A percentile compares a stretch with the other conserved stretches of the same genome.
phyloP scores from a whole-genome alignment of 495 filamentous ascomycete species.

The Tuber umbilicatum region DNA sequence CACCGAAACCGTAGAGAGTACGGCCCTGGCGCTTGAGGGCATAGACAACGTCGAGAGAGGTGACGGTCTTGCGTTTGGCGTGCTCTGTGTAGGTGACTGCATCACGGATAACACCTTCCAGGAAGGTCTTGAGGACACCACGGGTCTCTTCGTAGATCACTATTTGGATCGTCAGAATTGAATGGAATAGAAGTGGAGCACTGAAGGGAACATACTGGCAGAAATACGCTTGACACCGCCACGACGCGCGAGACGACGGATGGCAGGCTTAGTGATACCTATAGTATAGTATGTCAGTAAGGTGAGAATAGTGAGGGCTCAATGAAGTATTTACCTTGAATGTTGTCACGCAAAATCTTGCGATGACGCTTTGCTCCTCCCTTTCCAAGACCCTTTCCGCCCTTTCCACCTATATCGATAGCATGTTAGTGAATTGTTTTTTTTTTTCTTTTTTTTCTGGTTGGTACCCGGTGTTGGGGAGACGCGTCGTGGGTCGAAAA shows the following conservation, averaged over 20 bases:
- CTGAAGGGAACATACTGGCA: conserved; percentile 57
- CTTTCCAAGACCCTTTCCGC: conserved; percentile 92
- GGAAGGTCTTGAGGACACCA: conserved; percentile 99
- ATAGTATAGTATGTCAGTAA: conserved; percentile 47
- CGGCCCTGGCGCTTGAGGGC: conserved; percentile 92
- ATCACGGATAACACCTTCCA: conserved; percentile 99
- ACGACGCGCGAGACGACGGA: conserved; percentile 99
- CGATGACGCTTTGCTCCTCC: conserved; percentile 87
- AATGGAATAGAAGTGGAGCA: not conserved
- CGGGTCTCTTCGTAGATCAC: conserved; percentile 99
- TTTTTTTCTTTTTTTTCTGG: conserved; percentile 8
- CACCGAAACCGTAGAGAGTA: conserved; percentile 97
- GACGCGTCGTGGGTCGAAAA: conserved; percentile 31
- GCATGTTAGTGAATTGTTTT: conserved; percentile 36
- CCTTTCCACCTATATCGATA: conserved; percentile 67
- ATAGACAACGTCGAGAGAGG: conserved; percentile 90
- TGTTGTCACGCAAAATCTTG: conserved; percentile 99
- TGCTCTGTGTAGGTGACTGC: conserved; percentile 98
- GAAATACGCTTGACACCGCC: conserved; percentile 99
- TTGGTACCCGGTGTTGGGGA: conserved; percentile 21
- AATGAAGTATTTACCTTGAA: conserved; percentile 52
- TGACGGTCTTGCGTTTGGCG: conserved; percentile 97
- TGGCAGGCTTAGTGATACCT: conserved; percentile 99
- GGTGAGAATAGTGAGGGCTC: conserved; percentile 26
- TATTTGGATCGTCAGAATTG: conserved; percentile 44